A percentile compares a stretch with the other conserved stretches of the same genome.
Conservation (phyloP, 2,329 filamentous ascomycete species). For the Calonectria naviculata region DNA sequence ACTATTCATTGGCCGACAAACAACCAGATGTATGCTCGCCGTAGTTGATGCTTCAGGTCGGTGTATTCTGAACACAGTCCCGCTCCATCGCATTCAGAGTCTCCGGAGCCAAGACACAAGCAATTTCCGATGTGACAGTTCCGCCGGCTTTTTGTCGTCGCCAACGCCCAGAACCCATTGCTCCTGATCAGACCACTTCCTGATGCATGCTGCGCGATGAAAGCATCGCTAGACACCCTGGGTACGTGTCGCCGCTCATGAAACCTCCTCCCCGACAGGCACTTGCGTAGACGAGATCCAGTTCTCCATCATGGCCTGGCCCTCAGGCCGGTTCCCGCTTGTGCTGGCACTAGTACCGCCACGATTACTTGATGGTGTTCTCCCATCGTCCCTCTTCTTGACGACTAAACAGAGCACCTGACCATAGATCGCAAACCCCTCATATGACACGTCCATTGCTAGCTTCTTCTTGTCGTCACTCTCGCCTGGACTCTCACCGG, state of each 20-base stretch:
- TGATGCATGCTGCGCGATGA: conserved; percentile 12
- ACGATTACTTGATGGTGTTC: conserved; percentile 46
- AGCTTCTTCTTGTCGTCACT: conserved; percentile 91
- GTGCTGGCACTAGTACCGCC: conserved; percentile 42
- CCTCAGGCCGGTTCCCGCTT: conserved; percentile 47
- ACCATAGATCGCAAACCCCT: conserved; percentile 96
- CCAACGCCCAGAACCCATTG: neutral
- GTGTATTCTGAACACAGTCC: conserved; percentile 6
- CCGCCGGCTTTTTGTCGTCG: neutral
- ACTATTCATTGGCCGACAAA: neutral
- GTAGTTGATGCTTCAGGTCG: conserved; percentile 15
- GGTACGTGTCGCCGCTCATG: conserved; percentile 32
- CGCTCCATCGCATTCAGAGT: neutral
- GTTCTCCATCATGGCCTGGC: conserved; percentile 83
- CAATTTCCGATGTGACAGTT: conserved; percentile 17
- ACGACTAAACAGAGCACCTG: conserved; percentile 92
- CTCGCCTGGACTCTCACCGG: conserved; percentile 44
- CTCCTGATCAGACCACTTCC: conserved; percentile 16
- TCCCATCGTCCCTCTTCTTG: conserved; percentile 74
- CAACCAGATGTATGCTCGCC: neutral
- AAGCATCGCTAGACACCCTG: conserved; percentile 4
- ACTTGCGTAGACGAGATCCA: conserved; percentile 86
- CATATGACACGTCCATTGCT: conserved; percentile 86
- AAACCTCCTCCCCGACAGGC: conserved; percentile 52
- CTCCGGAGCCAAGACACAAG: neutral